Base-by-base conservation (phyloP, 441 rosid genomes). In the Gossypium trilobum region DNA sequence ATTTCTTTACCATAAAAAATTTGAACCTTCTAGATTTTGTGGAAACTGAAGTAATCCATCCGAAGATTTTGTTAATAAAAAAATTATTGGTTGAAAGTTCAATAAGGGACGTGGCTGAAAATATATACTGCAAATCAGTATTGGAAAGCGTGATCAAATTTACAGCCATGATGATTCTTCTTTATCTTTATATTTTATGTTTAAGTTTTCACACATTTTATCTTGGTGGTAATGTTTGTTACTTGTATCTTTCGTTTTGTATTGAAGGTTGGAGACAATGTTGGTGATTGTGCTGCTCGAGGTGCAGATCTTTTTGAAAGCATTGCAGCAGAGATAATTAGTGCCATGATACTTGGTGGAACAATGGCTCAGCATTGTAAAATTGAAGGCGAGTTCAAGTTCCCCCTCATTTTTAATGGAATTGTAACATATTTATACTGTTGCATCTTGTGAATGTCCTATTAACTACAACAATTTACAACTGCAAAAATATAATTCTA, bases 231-330 rank as follows among this genome's bases (percentile, higher is more conserved):
- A 46, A 75, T 25, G 51, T 74, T 52, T 39, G 14, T 33, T 70
- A 68, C 48, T 73, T 61, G 16, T 68, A 75, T 52, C 19, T 72
- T 23, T 68, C 64, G 78, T 82, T 19, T 73, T 73, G 67, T 62
- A 66, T 68, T 77, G 56, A 68, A 87, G 99, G 99, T 95, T 75
- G 98, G 98, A 78, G 98, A 92, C 80, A 95, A 95, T 83, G 99
- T 95, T 68, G 99, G 98, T 72, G 99, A 95, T 82, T 95, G 99
- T 87, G 99, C 99, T 82, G 98, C 98, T 70, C 86, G 98, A 74
- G 99, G 99, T 76, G 99, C 99, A 78, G 96, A 95, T 85, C 96
- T 95, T 74, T 95, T 95, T 79, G 99, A 95, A 87, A 95, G 99
- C 77, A 95, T 95, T 71, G 99, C 98, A 22, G 99, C 98, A 78